Base-by-base conservation (phyloP, 495 filamentous ascomycete genomes). In the Podospora pseudopauciseta region DNA sequence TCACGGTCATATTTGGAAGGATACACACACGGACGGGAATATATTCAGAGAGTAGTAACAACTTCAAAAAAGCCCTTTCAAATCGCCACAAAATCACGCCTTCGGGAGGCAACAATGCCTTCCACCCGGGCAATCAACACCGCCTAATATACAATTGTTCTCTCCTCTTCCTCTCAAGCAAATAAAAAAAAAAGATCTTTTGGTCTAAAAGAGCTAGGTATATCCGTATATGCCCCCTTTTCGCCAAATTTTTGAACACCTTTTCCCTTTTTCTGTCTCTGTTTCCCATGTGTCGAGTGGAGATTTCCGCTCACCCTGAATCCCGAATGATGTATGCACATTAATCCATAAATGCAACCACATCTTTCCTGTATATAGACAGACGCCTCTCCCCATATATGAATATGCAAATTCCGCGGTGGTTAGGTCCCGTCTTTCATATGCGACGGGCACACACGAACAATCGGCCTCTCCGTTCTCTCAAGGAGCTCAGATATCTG, bases 21-120 rank as follows among this genome's bases (percentile, higher is more conserved):
- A 11, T 23, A 23, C 23, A 49, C 13, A 49, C 39, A 49, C 39
- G 39, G 39, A 49, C 39, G 15, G 15, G 39, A 49, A 49, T 2
- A 16, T 32, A 5, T 32, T 11, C 13, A 11, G 23, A 23, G 23
- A 23, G 23, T 23, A 16, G 39, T 19, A 49, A 49, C 39, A 49
- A 49, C 18, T 49, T 49, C 39, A 11, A 49, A 49, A 49, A 49
- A 49, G 39, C 39, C 18, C 39, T 49, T 49, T 49, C 39, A 34
- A 32, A 11, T 34, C 60, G 60, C 60, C 60, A 62, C 60, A 28
- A 62, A 62, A 62, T 62, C 60, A 62, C 60, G 60, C 60, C 60
- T 62, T 62, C 60, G 60, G 27, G 60, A n/a, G 60, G 30, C 60
- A 62, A 62, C 56, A 62, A 27, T 62, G 60, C 27, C 18, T 28